phyloP scores from a whole-genome alignment of 768 basidiomycete genomes.

The Termitomyces sp. region DNA sequence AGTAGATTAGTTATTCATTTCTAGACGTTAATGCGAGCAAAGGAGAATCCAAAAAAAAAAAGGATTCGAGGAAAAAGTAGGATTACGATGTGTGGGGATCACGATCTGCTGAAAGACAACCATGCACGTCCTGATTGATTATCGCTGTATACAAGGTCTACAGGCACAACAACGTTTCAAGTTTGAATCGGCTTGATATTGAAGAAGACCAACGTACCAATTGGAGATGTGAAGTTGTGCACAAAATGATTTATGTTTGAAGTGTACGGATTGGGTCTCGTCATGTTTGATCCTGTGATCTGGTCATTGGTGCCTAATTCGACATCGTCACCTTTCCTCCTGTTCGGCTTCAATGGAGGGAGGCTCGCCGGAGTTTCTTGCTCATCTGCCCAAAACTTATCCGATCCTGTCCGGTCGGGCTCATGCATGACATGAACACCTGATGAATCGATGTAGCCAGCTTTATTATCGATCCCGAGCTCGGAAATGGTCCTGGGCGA shows the following conservation, averaged over 20 bases:
- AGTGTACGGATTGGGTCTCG: constrained; percentile 31
- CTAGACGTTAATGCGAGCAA: neutral
- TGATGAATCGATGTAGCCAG: too few species aligned
- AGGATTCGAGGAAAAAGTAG: neutral
- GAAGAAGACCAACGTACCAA: constrained; percentile 38
- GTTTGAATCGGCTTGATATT: neutral
- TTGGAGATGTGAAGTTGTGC: constrained; percentile 64
- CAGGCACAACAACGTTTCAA: neutral
- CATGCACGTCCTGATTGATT: too few species aligned
- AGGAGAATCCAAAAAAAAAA: neutral
- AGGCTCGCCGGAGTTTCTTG: constrained; percentile 20
- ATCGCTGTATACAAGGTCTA: too few species aligned
- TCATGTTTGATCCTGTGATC: constrained; percentile 32
- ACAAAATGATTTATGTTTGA: constrained; percentile 47
- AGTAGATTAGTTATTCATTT: neutral
- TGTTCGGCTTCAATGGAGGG: constrained; percentile 9
- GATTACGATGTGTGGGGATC: too few species aligned
- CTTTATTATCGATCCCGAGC: constrained; percentile 5
- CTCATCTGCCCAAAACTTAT: constrained; percentile 23
- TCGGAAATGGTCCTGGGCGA: constrained; percentile 25
- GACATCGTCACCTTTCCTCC: constrained; percentile 32
- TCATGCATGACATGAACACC: neutral
- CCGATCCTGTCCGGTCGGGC: constrained; percentile 13
- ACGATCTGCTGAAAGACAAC: too few species aligned
- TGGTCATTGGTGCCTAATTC: constrained; percentile 24